Conservation (phyloP, 192 early-diverging fungal species). For the Gaertneriomyces sp. region DNA sequence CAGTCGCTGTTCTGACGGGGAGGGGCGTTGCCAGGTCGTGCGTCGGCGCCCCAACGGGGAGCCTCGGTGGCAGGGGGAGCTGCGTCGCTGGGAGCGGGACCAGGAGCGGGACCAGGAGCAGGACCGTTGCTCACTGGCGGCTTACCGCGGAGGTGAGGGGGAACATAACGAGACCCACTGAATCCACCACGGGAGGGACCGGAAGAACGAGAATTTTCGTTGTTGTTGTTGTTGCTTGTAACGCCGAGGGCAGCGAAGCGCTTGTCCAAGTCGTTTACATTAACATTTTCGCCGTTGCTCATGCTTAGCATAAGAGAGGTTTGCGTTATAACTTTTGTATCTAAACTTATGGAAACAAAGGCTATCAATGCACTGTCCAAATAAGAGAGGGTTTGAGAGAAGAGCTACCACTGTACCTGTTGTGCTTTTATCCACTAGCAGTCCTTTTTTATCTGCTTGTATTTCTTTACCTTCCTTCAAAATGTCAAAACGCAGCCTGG, state of each 20-base stretch:
- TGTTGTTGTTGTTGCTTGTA: constrained; percentile 17
- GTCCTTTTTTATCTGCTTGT: too few relatives aligned
- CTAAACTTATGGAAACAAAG: too few relatives aligned
- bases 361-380: too few relatives aligned
- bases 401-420: too few relatives aligned
- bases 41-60: not conserved
- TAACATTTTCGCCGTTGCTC: constrained; percentile 6
- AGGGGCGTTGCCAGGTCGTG: not conserved
- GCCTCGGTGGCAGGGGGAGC: not conserved
- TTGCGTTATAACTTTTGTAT: too few relatives aligned
- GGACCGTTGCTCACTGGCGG: not conserved
- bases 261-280: constrained; percentile 22
- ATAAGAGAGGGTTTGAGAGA: too few relatives aligned
- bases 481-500: too few relatives aligned
- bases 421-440: too few relatives aligned
- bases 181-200: not conserved
- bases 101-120: not conserved
- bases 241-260: constrained; percentile 20
- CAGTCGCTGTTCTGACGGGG: not conserved
- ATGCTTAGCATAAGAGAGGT: constrained; percentile 14
- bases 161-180: constrained; percentile 14
- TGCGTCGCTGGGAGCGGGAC: not conserved
- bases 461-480: too few relatives aligned
- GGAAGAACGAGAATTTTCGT: not conserved
- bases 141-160: constrained; percentile 16